Conservation (phyloP, 495 filamentous ascomycete species). For the Aspergillus steynii region DNA sequence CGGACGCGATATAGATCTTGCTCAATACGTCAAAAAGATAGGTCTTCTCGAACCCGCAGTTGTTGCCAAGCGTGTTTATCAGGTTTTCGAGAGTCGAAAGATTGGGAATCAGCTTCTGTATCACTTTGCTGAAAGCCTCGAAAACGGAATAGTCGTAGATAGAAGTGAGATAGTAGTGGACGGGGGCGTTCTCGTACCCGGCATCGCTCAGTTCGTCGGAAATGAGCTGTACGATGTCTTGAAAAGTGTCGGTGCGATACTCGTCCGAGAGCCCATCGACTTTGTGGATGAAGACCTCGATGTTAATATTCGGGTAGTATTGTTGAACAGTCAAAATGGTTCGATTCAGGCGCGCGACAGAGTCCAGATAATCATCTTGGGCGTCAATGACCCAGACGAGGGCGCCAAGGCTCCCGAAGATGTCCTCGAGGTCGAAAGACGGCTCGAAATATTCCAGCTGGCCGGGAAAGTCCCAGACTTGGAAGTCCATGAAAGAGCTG, state of each 20-base stretch:
- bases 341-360: conserved; percentile 78
- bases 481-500: conserved; percentile 98
- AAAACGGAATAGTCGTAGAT: conserved; percentile 99
- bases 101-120: conserved; percentile 94
- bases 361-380: conserved; percentile 93
- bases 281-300: conserved; percentile 98
- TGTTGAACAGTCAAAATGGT: conserved; percentile 86
- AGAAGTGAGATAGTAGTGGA: conserved; percentile 90
- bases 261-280: conserved; percentile 94
- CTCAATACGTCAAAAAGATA: conserved; percentile 95
- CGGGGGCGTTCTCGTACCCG: conserved; percentile 86
- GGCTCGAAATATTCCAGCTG: conserved; percentile 87
- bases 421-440: conserved; percentile 83
- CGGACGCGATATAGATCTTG: conserved; percentile 98
- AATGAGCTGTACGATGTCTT: conserved; percentile 94
- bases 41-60: conserved; percentile 93
- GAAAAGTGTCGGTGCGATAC: conserved; percentile 88
- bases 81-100: conserved; percentile 88
- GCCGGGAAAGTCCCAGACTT: conserved; percentile 95
- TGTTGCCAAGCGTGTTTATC: conserved; percentile 83
- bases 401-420: conserved; percentile 90
- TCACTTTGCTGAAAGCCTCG: conserved; percentile 96
- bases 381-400: conserved; percentile 98
- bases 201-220: conserved; percentile 92
- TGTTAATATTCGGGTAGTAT: conserved; percentile 85